Percentiles rank a stretch among this genome's conserved stretches.
Conservation (phyloP, 2,329 filamentous ascomycete species). For the Ceratocystis cubensis region DNA sequence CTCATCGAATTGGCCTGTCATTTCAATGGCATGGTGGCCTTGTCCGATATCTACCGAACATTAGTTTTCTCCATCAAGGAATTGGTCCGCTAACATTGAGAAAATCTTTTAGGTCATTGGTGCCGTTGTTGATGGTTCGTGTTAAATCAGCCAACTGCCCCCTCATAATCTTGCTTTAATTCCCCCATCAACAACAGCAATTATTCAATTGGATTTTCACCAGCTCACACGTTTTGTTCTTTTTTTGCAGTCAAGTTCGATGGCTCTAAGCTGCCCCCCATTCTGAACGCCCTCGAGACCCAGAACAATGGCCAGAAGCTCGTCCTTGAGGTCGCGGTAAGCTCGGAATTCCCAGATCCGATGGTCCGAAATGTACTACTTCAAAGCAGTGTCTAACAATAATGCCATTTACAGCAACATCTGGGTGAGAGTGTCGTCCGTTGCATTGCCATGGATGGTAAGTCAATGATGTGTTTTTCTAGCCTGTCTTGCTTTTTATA, state of each 20-base stretch:
- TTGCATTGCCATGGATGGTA: constrained; percentile 99
- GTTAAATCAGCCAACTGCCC: background rate
- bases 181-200: constrained; percentile 7
- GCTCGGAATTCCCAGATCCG: constrained; percentile 24
- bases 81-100: constrained; percentile 31
- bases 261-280: constrained; percentile 78
- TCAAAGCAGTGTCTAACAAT: constrained; percentile 7
- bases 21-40: constrained; percentile 3
- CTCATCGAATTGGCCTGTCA: background rate
- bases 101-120: constrained; percentile 80
- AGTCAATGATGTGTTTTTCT: constrained; percentile 28
- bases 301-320: constrained; percentile 89
- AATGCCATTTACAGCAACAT: constrained; percentile 64
- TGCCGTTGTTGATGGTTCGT: constrained; percentile 96
- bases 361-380: constrained; percentile 21
- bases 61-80: background rate
- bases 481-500: no score
- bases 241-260: constrained; percentile 80
- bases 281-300: constrained; percentile 93
- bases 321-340: constrained; percentile 89
- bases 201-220: constrained; percentile 15
- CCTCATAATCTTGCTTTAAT: no score
- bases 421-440: constrained; percentile 97
- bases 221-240: constrained; percentile 21
- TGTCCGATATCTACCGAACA: constrained; percentile 11